phyloP scores from a whole-genome alignment of 2,329 filamentous ascomycete species.

The Neonectria coccinea region DNA sequence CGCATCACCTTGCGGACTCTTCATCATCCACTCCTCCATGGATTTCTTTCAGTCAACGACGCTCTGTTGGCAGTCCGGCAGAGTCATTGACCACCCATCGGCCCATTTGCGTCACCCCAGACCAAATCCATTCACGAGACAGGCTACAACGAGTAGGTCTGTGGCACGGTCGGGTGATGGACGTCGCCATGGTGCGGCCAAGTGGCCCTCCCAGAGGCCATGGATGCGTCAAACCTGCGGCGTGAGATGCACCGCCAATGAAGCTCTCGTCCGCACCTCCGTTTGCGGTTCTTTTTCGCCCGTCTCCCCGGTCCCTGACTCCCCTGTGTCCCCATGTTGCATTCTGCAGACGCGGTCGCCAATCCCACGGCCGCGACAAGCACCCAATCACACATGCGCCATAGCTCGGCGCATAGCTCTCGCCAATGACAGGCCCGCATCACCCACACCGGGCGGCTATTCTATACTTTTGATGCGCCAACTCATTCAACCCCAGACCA shows the following conservation, averaged over 20 bases:
- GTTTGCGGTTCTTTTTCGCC: conserved; percentile 23
- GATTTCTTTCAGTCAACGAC: not conserved
- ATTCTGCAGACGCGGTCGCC: conserved; percentile 42
- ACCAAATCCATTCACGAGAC: conserved; percentile 7
- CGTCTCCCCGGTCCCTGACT: conserved; percentile 36
- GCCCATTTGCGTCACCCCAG: conserved; percentile 1
- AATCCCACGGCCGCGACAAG: conserved; percentile 42
- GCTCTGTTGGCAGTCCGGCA: not conserved
- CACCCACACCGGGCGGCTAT: conserved; percentile 53
- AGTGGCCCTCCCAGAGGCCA: conserved; percentile 18
- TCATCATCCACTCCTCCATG: not conserved
- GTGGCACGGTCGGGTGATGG: conserved; percentile 15
- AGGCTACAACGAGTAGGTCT: conserved; percentile 1
- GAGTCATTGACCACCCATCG: conserved; percentile 4
- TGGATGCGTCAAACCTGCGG: conserved; percentile 25
- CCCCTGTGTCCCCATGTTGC: conserved; percentile 9
- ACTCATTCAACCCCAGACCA: conserved; percentile 39
- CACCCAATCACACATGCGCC: conserved; percentile 44
- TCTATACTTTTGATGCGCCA: conserved; percentile 48
- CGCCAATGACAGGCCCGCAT: conserved; percentile 46
- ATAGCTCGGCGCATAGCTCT: conserved; percentile 44
- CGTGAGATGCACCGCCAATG: conserved; percentile 29
- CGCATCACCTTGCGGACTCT: not conserved
- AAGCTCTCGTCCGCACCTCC: conserved; percentile 26
- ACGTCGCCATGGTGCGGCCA: not conserved